Percentiles rank a stretch among this genome's conserved stretches.
Evolutionary conservation across 495 filamentous ascomycete genomes (phyloP).

Genomic region (Thozetella sp.): DNA sequence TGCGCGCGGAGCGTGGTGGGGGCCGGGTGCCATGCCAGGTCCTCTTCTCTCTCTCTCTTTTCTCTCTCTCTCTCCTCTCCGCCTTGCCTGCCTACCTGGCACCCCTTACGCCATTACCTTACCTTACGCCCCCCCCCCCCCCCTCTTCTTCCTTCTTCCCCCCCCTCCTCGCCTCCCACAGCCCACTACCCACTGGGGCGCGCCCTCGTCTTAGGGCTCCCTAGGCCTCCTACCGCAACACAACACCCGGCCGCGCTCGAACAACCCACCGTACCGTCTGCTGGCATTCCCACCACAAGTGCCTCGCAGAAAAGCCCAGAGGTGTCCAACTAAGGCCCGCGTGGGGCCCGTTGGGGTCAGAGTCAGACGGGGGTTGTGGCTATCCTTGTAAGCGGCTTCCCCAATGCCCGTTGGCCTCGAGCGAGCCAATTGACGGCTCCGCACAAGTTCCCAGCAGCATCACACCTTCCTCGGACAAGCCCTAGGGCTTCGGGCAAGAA

Average conservation of each 20-base stretch:
- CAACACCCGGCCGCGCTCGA: neutral
- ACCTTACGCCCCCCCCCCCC: neutral
- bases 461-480: neutral
- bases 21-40: neutral
- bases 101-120: neutral
- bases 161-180: neutral
- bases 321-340: neutral
- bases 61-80: neutral
- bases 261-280: neutral
- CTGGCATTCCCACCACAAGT: conserved; percentile 1
- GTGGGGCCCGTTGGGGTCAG: neutral
- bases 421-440: neutral
- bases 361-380: neutral
- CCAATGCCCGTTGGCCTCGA: neutral
- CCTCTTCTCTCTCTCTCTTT: neutral
- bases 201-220: neutral
- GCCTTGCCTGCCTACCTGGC: neutral
- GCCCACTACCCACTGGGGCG: neutral
- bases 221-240: neutral
- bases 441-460: neutral
- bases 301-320: neutral
- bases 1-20: neutral
- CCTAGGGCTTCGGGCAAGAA: neutral
- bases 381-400: conserved; percentile 1
- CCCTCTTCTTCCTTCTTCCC: neutral